Evolutionary conservation across 805 yeast species (phyloP).

Genomic region (Monosporozyma servazzii): DNA sequence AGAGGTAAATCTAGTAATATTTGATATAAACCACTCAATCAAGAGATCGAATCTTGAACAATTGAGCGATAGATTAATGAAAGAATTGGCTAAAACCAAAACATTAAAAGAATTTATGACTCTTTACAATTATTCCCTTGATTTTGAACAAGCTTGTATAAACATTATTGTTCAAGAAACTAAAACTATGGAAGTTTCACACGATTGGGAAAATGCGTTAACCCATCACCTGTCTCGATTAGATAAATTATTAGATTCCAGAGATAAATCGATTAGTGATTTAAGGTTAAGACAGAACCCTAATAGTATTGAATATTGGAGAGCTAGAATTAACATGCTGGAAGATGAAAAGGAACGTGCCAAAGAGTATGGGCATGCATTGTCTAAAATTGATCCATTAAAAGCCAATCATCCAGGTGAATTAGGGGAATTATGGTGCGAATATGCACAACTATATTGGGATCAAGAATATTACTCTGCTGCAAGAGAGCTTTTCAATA

Average conservation of each 20-base stretch:
- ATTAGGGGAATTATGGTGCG: constrained; percentile 57
- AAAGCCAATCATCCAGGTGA: constrained; percentile 33
- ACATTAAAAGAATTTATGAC: constrained; percentile 54
- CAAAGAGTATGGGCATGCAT: constrained; percentile 54
- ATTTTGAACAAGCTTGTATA: constrained; percentile 34
- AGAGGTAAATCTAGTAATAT: constrained; percentile 38
- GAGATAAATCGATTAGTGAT: constrained; percentile 56
- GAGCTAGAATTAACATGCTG: constrained; percentile 44
- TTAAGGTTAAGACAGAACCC: constrained; percentile 47
- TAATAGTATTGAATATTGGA: constrained; percentile 61
- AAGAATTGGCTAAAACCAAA: constrained; percentile 31
- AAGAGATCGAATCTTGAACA: constrained; percentile 24
- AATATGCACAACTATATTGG: constrained; percentile 59
- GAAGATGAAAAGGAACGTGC: constrained; percentile 31
- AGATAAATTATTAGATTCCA: constrained; percentile 46
- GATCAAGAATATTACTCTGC: constrained; percentile 43
- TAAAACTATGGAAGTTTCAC: constrained; percentile 10
- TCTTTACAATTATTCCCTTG: constrained; percentile 54
- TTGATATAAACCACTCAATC: constrained; percentile 42
- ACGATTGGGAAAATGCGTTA: constrained; percentile 33
- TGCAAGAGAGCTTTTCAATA: constrained; percentile 53
- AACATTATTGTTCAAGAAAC: constrained; percentile 7
- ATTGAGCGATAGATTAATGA: constrained; percentile 39
- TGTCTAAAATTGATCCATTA: constrained; percentile 55
- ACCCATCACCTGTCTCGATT: constrained; percentile 35